Percentiles rank a stretch among this genome's conserved stretches.
Evolutionary conservation across 148 eudicot genomes (phyloP).

Genomic region (Diospyros kaki): DNA sequence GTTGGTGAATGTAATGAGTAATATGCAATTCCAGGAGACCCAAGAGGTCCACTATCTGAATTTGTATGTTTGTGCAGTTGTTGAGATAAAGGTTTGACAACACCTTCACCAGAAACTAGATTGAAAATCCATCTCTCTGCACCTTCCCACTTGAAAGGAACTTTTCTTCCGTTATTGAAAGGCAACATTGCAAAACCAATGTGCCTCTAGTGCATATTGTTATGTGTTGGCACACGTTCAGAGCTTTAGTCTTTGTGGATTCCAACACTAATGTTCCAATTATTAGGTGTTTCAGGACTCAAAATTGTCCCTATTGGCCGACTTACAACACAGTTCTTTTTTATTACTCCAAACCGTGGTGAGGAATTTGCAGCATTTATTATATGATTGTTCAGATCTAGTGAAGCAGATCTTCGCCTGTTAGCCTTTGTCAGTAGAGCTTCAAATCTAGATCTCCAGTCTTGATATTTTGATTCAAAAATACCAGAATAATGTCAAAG

Average conservation of each 20-base stretch:
- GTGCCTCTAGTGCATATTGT: conserved; percentile 48
- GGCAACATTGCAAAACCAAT: conserved; percentile 53
- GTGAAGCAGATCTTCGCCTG: conserved; percentile 60
- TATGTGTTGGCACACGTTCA: conserved; percentile 65
- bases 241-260: conserved; percentile 89
- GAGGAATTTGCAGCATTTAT: conserved; percentile 47
- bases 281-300: conserved; percentile 83
- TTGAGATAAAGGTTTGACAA: conserved; percentile 43
- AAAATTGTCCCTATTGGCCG: conserved; percentile 51
- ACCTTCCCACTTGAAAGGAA: conserved; percentile 99
- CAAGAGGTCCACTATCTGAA: conserved; percentile 95
- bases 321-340: conserved; percentile 34
- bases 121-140: conserved; percentile 98
- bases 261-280: conserved; percentile 38
- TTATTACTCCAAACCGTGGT: conserved; percentile 59
- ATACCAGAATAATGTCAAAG: not conserved
- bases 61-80: conserved; percentile 61
- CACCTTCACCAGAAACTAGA: conserved; percentile 62
- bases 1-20: conserved; percentile 64
- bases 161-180: conserved; percentile 50
- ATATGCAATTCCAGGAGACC: conserved; percentile 68
- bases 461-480: conserved; percentile 61
- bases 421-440: conserved; percentile 44
- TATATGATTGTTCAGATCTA: conserved; percentile 59
- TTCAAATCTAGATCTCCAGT: conserved; percentile 64